Evolutionary conservation across 2,329 filamentous ascomycete species (phyloP).

Genomic region (Talaromyces amestolkiae): DNA sequence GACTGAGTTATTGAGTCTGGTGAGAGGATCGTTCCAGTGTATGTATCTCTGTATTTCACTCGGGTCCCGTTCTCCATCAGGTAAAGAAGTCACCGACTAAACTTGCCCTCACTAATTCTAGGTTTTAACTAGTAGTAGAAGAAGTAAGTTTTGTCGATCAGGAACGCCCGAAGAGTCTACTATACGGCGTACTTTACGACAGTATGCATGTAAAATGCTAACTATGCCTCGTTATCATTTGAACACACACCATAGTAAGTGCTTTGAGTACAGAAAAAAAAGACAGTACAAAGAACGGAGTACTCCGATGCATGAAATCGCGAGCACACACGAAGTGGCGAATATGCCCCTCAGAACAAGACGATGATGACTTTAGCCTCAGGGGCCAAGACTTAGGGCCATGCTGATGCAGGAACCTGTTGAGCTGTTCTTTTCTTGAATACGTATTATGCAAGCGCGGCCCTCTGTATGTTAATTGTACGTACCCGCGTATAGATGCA

Average conservation of each 20-base stretch:
- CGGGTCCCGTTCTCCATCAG: background rate
- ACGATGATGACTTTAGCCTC: slow-evolving; percentile 3
- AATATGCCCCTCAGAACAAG: background rate
- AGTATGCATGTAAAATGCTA: background rate
- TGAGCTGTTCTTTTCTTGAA: background rate
- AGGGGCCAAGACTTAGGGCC: background rate
- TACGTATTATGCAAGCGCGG: background rate
- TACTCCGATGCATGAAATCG: background rate
- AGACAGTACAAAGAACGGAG: background rate
- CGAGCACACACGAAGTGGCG: background rate
- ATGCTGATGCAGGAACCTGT: slow-evolving; percentile 3
- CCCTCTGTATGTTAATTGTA: background rate
- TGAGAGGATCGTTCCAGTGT: background rate
- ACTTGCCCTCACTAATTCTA: background rate
- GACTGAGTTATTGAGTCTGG: background rate
- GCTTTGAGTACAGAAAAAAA: too few relatives aligned
- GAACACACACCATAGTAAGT: background rate
- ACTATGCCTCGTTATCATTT: background rate
- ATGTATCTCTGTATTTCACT: background rate
- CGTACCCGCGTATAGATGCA: background rate
- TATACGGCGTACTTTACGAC: background rate
- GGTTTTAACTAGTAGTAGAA: background rate
- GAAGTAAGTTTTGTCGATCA: background rate
- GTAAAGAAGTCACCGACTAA: background rate
- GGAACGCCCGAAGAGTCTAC: background rate